Base-by-base conservation (phyloP, 2,329 filamentous ascomycete genomes). In the Claviceps arundinis region DNA sequence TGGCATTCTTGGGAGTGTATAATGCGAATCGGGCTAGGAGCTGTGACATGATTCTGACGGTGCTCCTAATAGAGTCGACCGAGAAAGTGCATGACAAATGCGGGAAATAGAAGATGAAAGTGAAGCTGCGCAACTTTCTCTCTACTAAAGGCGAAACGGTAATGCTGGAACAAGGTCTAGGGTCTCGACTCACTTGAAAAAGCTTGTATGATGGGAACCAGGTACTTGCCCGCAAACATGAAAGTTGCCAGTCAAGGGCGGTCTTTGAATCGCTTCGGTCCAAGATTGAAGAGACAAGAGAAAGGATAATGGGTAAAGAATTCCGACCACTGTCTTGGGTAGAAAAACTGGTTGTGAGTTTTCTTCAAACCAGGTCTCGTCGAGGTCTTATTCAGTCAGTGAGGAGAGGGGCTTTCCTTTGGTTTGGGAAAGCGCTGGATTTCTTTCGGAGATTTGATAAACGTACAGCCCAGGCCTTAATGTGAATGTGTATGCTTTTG, bases 151-250 rank as follows among this genome's bases (percentile, higher is more conserved):
- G 11, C 19, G 14, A 30, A 16, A 41, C 14, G 34, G 50, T 9
- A 34, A 24, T 45, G 56, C 57, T 62, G 61, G 59, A 65, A 62
- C 62, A 65, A 55, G 55, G 62, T 68, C 60, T 63, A 54, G 57
- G 59, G 58, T 61, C 45, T 58, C 56, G 66, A 76, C 77, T 77
- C 65, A 80, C 76, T 71, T 80, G 75, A 64, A 75, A 79, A 65
- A 77, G 70, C 70, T 77, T 78, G 67, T 78, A 79, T 58, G 73
- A 65, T 61, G 73, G 68, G 63, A 73, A 74, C 61, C 74, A 34
- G 73, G 64, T 77, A 76, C 70, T 77, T 79, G 64, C 69, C 66
- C 65, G 72, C 64, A 74, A 77, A 80, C 77, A 80, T 80, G 24
- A 65, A 78, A 76, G 68, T 70, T 70, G 68, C 68, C 61, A 62